Base-by-base conservation (phyloP, 768 basidiomycete genomes). In the Boletus fagicola region DNA sequence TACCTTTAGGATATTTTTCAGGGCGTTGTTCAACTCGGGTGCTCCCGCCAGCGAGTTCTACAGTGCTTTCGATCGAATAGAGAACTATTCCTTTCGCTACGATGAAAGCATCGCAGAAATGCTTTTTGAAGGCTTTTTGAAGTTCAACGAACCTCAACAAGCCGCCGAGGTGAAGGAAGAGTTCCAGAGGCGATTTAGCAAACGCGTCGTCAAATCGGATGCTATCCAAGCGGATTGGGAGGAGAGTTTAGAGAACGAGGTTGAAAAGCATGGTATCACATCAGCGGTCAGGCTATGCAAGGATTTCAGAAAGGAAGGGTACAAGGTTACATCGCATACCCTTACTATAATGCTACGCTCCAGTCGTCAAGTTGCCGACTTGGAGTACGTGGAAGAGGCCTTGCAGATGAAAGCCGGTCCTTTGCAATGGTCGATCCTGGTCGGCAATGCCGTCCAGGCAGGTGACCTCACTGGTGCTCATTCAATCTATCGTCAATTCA, bases 351-450 rank as follows among this genome's bases (percentile, higher is more conserved):
- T 86, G 49, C 61, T 87, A 20, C 74, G 75, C 36, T 65, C 72
- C 45, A 78, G 79, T n/a, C 72, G 60, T 9, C 64, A 65, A 30
- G 64, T 78, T 12, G 58, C 74, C 8, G 79, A 84, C 57, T 68
- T 87, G 36, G 68, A 67, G 26, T 66, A 70, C 28, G 74, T 78
- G 54, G 77, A 82, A 55, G 61, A 72, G 30, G 72, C 70, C 15
- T 71, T 85, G 7, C 69, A 66, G 20, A 52, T 82, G 49, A 66
- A 68, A 45, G 77, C 80, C 22, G 72, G 73, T 10, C 71, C 75
- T 0, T 60, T 71, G 15, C 81, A 82, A 35, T 89, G 87, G 80
- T 76, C 80, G 5, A 71, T 79, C 52, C 65, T 90, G 35, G 76
- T 91, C 57, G 65, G 68, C 44, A 86, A 87, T 60, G 74, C 74